Conservation (phyloP, 2,329 filamentous ascomycete genomes). For the Pyrenophora teres region DNA sequence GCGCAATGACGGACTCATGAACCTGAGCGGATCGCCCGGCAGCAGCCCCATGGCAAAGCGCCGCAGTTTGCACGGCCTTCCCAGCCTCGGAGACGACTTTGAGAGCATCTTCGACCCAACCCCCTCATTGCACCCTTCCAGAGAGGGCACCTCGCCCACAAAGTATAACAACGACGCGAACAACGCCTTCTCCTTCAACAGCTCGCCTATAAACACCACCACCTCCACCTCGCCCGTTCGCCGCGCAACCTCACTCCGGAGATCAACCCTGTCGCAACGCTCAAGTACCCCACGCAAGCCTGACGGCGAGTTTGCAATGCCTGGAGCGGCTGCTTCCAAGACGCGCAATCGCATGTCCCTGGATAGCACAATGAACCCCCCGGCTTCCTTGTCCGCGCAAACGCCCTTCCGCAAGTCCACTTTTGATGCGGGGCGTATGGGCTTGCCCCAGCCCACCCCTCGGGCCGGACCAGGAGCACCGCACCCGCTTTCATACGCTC, state of each 20-base stretch:
- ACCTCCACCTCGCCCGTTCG: conserved; percentile 39
- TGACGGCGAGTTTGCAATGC: conserved; percentile 59
- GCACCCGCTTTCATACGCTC: conserved; percentile 83
- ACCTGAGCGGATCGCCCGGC: conserved; percentile 75
- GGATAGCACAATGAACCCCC: conserved; percentile 73
- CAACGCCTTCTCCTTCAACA: conserved; percentile 40
- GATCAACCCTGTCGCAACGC: conserved; percentile 86
- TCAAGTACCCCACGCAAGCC: conserved; percentile 47
- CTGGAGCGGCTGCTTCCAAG: conserved; percentile 59
- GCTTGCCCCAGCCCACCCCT: conserved; percentile 27
- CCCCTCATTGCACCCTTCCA: conserved; percentile 21
- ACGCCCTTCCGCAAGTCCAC: conserved; percentile 55
- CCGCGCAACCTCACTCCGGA: conserved; percentile 73
- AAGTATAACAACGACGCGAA: conserved; percentile 39
- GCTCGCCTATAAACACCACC: conserved; percentile 38
- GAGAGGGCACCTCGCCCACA: conserved; percentile 30
- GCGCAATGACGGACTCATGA: conserved; percentile 88
- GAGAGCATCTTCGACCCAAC: conserved; percentile 73
- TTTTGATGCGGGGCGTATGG: conserved; percentile 38
- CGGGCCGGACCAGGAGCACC: conserved; percentile 28
- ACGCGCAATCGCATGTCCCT: conserved; percentile 74
- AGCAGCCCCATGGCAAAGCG: conserved; percentile 91
- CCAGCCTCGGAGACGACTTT: conserved; percentile 65
- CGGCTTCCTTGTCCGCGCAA: conserved; percentile 61
- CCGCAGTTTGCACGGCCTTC: conserved; percentile 79